Base-by-base conservation (phyloP, 176 grass and related monocot species). In the Oryza meridionalis region DNA sequence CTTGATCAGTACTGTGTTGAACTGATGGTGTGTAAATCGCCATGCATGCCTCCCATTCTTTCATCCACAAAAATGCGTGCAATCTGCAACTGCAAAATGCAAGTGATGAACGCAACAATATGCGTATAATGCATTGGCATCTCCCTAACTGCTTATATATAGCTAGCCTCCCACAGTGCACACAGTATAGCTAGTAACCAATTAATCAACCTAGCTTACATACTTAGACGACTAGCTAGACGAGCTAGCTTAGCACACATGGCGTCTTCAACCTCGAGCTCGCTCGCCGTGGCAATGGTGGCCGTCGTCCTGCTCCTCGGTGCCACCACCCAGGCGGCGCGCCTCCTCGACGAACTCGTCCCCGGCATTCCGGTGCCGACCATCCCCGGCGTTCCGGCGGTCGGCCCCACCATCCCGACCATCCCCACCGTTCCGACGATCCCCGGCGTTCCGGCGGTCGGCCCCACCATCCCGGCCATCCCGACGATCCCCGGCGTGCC, bases 191-290 rank as follows among this genome's bases (percentile, higher is more conserved):
- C 38, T n/a, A 15, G 69, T n/a, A 71, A 47, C 22, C 19, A 27
- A 72, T 42, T 42, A 26, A 72, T 42, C 70, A 26, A 49, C 13
- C 46, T 49, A 13, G 13, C 11, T 49, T 15, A 49, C 12, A 4
- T 15, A 38, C 37, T 6, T 38, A 49, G 12, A 47, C 40, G 12
- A 47, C 14, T 15, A 51, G 49, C 49, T 27, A 27, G 26, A 47
- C 38, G 11, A 49, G 46, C 15, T 17, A 53, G 43, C 26, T 31
- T 31, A 27, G 3, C 43, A 2, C 5, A 9, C 51, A 89, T 89
- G 87, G 80, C 76, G 32, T 84, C 76, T 43, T 84, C 79, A 76
- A 33, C 61, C 4, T 75, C 69, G 26, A 67, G 69, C 74, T 71
- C 79, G 79, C 13, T 73, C 11, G 40, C 69, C 45, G 15, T 72